Evolutionary conservation across 2,329 filamentous ascomycete species (phyloP).

Genomic region (Fusarium mundagurra): DNA sequence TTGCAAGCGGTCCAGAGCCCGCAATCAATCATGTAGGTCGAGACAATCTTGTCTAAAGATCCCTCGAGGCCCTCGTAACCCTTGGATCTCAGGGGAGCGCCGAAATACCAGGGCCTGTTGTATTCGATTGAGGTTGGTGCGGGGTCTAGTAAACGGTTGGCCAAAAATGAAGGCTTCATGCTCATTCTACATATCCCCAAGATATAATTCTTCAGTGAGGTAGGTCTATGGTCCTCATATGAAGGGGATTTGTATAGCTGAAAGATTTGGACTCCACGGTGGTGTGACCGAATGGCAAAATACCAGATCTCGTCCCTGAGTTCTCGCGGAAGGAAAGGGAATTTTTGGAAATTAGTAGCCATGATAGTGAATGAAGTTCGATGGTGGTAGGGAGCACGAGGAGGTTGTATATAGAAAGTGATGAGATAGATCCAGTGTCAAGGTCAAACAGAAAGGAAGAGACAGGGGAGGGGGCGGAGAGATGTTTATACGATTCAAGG

Average conservation of each 20-base stretch:
- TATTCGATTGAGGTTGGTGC: background rate
- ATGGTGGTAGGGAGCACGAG: background rate
- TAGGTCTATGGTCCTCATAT: too few species aligned
- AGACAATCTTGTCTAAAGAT: background rate
- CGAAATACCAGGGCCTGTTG: background rate
- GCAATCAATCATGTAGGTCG: background rate
- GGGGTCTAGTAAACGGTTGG: too few species aligned
- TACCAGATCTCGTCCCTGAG: background rate
- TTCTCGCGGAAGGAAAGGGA: background rate
- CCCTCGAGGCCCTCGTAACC: too few species aligned
- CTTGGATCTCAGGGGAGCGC: background rate
- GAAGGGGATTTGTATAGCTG: too few species aligned
- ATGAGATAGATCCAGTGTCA: background rate
- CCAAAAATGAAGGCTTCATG: accelerated
- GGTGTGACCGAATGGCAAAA: background rate
- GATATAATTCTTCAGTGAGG: background rate
- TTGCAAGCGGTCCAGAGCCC: background rate
- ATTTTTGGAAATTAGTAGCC: background rate
- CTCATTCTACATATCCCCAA: background rate
- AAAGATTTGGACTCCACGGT: background rate
- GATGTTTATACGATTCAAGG: background rate
- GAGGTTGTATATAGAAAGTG: background rate
- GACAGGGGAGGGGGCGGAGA: background rate
- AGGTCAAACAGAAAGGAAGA: background rate
- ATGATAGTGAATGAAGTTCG: accelerated